A percentile compares a stretch with the other conserved stretches of the same genome.
These are phyloP conservation scores for Gaertneriomyces semiglobifer DNA, from an alignment of 192 early-diverging fungal genomes.

Conservation along the genomic window DNA sequence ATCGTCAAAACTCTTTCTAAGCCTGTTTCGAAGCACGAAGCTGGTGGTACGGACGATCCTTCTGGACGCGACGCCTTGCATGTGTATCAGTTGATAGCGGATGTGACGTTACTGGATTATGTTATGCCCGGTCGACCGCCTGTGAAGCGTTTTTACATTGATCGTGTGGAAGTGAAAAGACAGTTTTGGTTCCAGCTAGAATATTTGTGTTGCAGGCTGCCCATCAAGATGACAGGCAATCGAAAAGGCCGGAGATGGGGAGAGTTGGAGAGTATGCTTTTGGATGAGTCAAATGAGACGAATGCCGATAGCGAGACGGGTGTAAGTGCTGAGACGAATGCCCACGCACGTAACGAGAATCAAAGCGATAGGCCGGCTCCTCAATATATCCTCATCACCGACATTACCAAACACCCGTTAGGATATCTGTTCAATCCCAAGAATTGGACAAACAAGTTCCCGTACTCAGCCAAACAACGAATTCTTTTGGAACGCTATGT, in stretches of 20 bases:
- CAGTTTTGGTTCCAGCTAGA: conserved; percentile 42
- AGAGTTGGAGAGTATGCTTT: too few species aligned
- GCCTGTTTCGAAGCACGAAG: background rate
- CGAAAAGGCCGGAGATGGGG: too few species aligned
- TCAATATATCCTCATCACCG: too few species aligned
- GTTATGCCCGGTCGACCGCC: conserved; percentile 1
- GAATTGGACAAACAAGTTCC: conserved; percentile 38
- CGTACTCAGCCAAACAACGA: conserved; percentile 27
- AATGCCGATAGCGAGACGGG: too few species aligned
- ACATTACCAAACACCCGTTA: background rate
- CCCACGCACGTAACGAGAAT: too few species aligned
- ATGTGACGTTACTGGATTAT: background rate
- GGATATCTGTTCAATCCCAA: conserved; percentile 13
- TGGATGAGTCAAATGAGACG: too few species aligned
- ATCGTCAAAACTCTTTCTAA: background rate
- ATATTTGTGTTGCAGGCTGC: conserved; percentile 1
- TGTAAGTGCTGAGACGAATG: too few species aligned
- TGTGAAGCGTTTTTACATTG: background rate
- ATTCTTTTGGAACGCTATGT: conserved; percentile 33
- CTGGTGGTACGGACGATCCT: background rate
- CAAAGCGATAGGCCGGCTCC: too few species aligned
- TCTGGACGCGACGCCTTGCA: background rate
- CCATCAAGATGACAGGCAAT: too few species aligned
- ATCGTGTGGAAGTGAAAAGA: background rate
- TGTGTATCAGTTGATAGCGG: background rate